Evolutionary conservation across 805 yeast genomes (phyloP), one percentile per base, ranked within the genome.

Genomic region (Monosporozyma aerobia): DNA sequence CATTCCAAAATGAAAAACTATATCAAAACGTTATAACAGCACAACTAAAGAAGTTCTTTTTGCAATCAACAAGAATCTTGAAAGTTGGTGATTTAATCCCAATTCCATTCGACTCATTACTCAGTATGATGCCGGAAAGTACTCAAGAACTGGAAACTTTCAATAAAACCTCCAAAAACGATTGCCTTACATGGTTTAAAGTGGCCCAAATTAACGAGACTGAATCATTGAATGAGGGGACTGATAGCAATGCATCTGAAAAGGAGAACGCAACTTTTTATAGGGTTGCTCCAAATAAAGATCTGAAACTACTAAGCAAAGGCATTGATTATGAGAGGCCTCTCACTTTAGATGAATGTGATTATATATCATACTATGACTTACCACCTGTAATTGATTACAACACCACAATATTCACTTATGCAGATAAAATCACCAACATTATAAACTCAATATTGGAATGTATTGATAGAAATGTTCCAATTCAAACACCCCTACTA

Each of bases 181-280:
- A 47, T 14, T 43, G n/a, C 10, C 77, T 90, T 19, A 95, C 90
- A 0, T 92, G 97, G 97, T 92, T 90, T 68, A 79, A 79, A 58
- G 78, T 92, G 1, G 83, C 78, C 3, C 61, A 70, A 5, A 76
- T 76, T 3, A 59, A 60, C 2, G 56, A 56, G 4, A 50, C 57
- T 30, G 50, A 49, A 23, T 47, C 9, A 22, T 22, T 23, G 13
- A 29, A 32, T 14, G 44, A 46, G 13, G 8, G 32, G 16, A 39
- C 14, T n/a, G 46, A 43, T 16, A 51, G 48, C 5, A 84, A 80
- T 59, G 85, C 70, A 10, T 4, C 30, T 13, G 7, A 30, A 10
- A 35, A 14, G 11, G 44, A 44, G 14, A 51, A 49, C 5, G 84
- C 80, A 59, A 85, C 70, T 5, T 11, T 51, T 22, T 51, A 37